A percentile compares a stretch with the other conserved stretches of the same genome.
Evolutionary conservation across 75 land plant genomes (phyloP).

Genomic region (Cryptomeria japonica): DNA sequence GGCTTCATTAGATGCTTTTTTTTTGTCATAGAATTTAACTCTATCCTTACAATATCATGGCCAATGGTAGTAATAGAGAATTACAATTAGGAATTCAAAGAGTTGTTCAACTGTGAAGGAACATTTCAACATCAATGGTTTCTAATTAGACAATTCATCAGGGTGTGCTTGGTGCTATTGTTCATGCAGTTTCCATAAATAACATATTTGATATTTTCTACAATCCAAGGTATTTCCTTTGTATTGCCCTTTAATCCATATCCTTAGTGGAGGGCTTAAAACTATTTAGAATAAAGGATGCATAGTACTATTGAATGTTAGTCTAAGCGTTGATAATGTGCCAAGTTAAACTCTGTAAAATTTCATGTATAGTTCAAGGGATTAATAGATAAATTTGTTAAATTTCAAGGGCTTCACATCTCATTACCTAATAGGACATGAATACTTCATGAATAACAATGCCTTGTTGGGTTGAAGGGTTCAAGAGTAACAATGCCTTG

Average conservation of each 20-base stretch:
- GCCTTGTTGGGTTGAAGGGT: too few relatives aligned
- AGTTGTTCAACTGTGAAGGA: constrained; percentile 4
- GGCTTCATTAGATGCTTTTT: neutral
- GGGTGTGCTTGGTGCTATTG: constrained; percentile 43
- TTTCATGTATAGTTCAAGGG: too few relatives aligned
- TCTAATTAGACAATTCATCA: constrained; percentile 39
- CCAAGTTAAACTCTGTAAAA: neutral
- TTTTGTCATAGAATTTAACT: neutral
- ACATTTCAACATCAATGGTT: constrained; percentile 18
- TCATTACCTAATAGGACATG: too few relatives aligned
- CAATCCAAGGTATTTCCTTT: constrained; percentile 35
- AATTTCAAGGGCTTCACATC: too few relatives aligned
- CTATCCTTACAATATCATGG: neutral
- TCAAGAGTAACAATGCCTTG: too few relatives aligned
- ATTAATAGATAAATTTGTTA: too few relatives aligned
- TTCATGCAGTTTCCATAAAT: constrained; percentile 37
- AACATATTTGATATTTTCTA: constrained; percentile 38
- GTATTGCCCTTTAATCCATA: neutral
- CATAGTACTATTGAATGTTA: neutral
- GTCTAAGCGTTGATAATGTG: neutral
- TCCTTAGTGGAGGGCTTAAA: neutral
- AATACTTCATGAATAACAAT: too few relatives aligned
- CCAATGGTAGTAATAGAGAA: constrained; percentile 25
- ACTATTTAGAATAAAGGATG: neutral
- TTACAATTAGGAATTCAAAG: constrained; percentile 23